A percentile compares a stretch with the other conserved stretches of the same genome.
These are phyloP conservation scores for Ceratocystis huliohia DNA, from an alignment of 2,329 filamentous ascomycete species.

Conservation along the genomic window DNA sequence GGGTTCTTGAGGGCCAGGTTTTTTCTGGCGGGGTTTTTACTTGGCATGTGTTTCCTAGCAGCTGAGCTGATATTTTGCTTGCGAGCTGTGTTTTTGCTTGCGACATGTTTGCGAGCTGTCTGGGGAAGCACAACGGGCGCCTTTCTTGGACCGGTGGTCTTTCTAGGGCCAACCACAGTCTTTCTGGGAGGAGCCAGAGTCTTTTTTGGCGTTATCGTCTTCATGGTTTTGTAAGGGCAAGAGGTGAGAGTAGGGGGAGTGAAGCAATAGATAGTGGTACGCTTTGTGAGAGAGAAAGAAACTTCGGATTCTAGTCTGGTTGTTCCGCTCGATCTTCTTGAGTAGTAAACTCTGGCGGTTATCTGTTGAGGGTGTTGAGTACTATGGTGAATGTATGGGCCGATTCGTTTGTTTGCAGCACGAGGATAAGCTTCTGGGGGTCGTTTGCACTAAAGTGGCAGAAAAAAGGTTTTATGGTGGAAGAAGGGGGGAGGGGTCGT, in stretches of 20 bases:
- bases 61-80: slow-evolving; percentile 8
- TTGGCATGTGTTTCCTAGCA: slow-evolving; percentile 8
- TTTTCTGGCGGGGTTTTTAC: slow-evolving; percentile 8
- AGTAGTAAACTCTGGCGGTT: background rate
- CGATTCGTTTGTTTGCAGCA: background rate
- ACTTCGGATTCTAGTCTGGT: background rate
- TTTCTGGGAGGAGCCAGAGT: slow-evolving; percentile 8
- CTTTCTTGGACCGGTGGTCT: slow-evolving; percentile 17
- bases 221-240: slow-evolving; percentile 6
- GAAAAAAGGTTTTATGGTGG: background rate
- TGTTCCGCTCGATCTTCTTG: background rate
- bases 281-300: background rate
- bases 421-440: background rate
- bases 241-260: background rate
- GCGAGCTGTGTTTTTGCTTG: slow-evolving; percentile 13
- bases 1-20: slow-evolving; percentile 10
- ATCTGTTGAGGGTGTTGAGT: background rate
- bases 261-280: background rate
- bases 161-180: slow-evolving; percentile 10
- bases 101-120: slow-evolving; percentile 19
- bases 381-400: background rate
- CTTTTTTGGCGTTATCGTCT: slow-evolving; percentile 10
- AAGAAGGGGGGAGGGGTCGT: background rate
- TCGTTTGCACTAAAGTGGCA: background rate
- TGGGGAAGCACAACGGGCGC: slow-evolving; percentile 13